Base-by-base conservation (phyloP, 345 rosid genomes). In the Toxicodendron radicans region DNA sequence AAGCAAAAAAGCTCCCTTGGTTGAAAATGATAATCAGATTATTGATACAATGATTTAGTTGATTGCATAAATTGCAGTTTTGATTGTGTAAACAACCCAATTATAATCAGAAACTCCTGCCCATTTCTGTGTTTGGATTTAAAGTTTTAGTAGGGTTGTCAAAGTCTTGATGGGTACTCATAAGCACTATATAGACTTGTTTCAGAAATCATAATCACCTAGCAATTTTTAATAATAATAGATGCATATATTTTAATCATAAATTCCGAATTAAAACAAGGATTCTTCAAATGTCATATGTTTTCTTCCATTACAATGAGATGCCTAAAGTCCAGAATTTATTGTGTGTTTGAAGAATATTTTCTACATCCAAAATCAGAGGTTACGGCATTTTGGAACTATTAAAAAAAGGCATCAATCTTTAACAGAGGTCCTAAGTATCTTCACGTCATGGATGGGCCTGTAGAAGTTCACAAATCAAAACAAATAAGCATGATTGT, bases 381-480 rank as follows among this genome's bases (percentile, higher is more conserved):
- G n/a, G 32, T 41, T 23, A 33, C 7, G 41, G 20, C 24, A 49
- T 33, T 68, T 69, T 16, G 21, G 23, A 21, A 35, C 20, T 12
- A 2, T 51, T 12, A 21, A 32, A 32, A 48, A 67, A 13, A 0
- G 7, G 24, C 56, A 38, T 75, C 43, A 93, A 81, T 93, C 99
- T 75, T 85, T 79, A 73, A 95, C 97, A 30, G 96, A 85, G 57
- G 94, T 82, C 56, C 93, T 76, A 27, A 95, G 75, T 77, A 93
- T 93, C 93, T 88, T 95, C 86, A 93, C 99, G n/a, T 91, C 98
- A 80, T 91, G 99, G 68, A 95, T 83, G 13, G 99, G 98, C 78
- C 98, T 95, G 91, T 35, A 63, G 32, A 7, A 18, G 66, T 7
- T 38, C 0, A 70, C 49, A 72, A 8, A 21, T 52, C 33, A 38